A percentile compares a stretch with the other conserved stretches of the same genome.
These are phyloP conservation scores for Salinomyces thailandicus DNA, from an alignment of 2,329 filamentous ascomycete species.

Conservation along the genomic window DNA sequence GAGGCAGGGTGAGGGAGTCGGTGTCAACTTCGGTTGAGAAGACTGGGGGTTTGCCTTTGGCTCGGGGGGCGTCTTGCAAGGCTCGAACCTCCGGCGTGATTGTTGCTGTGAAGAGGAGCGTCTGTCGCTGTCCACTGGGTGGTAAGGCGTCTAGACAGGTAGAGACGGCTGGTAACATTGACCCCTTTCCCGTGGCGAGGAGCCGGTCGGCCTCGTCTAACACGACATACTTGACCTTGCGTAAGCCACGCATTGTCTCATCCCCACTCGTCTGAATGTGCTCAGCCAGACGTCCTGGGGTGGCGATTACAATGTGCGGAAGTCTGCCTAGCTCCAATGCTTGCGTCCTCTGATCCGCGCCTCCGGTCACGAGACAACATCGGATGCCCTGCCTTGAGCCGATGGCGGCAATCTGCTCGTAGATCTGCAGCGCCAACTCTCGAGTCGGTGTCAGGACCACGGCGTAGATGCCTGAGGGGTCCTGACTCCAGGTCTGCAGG, in stretches of 20 bases:
- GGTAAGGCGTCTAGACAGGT: constrained; percentile 77
- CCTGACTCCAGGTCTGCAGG: constrained; percentile 82
- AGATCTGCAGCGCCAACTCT: constrained; percentile 91
- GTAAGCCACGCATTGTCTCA: constrained; percentile 75
- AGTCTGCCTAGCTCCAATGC: constrained; percentile 71
- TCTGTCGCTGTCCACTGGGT: constrained; percentile 69
- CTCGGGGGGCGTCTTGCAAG: constrained; percentile 57
- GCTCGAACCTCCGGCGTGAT: constrained; percentile 86
- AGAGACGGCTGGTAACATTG: constrained; percentile 90
- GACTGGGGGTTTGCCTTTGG: constrained; percentile 60
- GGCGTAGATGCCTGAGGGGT: constrained; percentile 84
- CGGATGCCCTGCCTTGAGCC: constrained; percentile 81
- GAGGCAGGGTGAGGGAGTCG: constrained; percentile 60
- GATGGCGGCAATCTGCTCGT: constrained; percentile 90
- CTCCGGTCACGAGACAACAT: constrained; percentile 79
- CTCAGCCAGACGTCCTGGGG: constrained; percentile 83
- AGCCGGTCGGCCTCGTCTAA: constrained; percentile 93
- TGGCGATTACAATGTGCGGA: constrained; percentile 89
- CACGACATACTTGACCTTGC: constrained; percentile 72
- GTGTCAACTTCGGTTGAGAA: constrained; percentile 86
- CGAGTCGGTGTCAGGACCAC: constrained; percentile 82
- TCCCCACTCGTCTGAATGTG: constrained; percentile 86
- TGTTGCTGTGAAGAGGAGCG: constrained; percentile 89
- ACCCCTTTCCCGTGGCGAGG: constrained; percentile 60
- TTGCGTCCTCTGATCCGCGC: constrained; percentile 83